phyloP scores from a whole-genome alignment of 1,139 yeast genomes.

The Schwanniomyces etchellsii region DNA sequence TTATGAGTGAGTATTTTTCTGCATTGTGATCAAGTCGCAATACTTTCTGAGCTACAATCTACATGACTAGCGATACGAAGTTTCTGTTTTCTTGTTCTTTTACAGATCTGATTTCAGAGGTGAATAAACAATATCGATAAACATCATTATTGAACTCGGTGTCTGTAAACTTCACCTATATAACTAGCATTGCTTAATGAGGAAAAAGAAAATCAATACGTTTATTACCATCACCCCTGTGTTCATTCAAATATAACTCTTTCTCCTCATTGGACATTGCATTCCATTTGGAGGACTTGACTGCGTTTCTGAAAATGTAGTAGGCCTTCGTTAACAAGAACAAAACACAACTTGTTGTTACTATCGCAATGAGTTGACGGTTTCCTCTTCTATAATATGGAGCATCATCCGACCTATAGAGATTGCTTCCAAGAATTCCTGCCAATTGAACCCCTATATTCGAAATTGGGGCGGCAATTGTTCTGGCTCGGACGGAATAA shows the following conservation, averaged over 20 bases:
- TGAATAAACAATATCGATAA: slow-evolving; percentile 5
- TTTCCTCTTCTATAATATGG: slow-evolving; percentile 52
- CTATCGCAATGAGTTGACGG: slow-evolving; percentile 9
- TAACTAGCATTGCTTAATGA: slow-evolving; percentile 12
- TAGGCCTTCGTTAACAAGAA: slow-evolving; percentile 7
- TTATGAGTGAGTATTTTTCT: too few species aligned
- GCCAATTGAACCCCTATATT: slow-evolving; percentile 53
- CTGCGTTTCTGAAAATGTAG: slow-evolving; percentile 38
- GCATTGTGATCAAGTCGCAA: too few species aligned
- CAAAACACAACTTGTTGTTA: slow-evolving; percentile 21
- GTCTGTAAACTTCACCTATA: too few species aligned
- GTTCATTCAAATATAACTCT: slow-evolving; percentile 30
- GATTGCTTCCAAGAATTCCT: slow-evolving; percentile 39
- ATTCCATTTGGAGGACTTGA: slow-evolving; percentile 39
- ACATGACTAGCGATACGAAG: too few species aligned
- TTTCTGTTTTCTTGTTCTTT: too few species aligned
- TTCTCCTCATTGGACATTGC: slow-evolving; percentile 38
- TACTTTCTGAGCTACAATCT: too few species aligned
- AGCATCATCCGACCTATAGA: slow-evolving; percentile 45
- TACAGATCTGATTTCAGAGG: too few species aligned
- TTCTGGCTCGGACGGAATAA: slow-evolving; percentile 46
- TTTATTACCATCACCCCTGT: slow-evolving; percentile 49
- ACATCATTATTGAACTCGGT: slow-evolving; percentile 1
- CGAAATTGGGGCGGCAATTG: slow-evolving; percentile 51
- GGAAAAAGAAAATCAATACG: slow-evolving; percentile 42